Evolutionary conservation across 176 grass and related monocot species (phyloP).

Genomic region (Lolium multiflorum): DNA sequence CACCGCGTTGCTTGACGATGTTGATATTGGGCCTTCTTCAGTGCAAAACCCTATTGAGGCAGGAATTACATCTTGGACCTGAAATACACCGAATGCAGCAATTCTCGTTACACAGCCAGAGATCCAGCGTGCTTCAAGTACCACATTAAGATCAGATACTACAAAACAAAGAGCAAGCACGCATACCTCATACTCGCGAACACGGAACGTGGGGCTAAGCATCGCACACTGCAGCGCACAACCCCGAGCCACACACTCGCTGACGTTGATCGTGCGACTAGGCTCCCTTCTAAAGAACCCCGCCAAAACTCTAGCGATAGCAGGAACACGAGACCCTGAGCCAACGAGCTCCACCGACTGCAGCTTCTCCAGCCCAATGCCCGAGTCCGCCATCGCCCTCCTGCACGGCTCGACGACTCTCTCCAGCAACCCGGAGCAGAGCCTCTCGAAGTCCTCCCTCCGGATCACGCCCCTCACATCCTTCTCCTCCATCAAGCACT

Average conservation of each 20-base stretch:
- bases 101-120: not conserved
- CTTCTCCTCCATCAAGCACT: conserved; percentile 98
- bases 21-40: conserved; percentile 69
- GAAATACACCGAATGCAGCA: conserved; percentile 27
- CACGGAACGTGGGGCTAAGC: conserved; percentile 87
- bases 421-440: conserved; percentile 60
- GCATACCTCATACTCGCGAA: conserved; percentile 89
- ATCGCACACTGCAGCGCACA: conserved; percentile 96
- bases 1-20: conserved; percentile 58
- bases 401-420: conserved; percentile 77
- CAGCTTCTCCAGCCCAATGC: conserved; percentile 59
- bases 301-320: conserved; percentile 72
- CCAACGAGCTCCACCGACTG: conserved; percentile 91
- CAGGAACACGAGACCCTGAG: conserved; percentile 87
- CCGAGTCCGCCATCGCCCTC: conserved; percentile 57
- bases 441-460: conserved; percentile 86
- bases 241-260: conserved; percentile 87
- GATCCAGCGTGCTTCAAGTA: conserved; percentile 33
- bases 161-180: conserved; percentile 26
- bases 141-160: not conserved
- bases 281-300: conserved; percentile 84
- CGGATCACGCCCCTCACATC: conserved; percentile 86
- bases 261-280: conserved; percentile 89
- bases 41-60: conserved; percentile 75
- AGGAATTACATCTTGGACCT: conserved; percentile 92